Evolutionary conservation across 768 basidiomycete species (phyloP), one percentile per base, ranked within the genome.

Genomic region (Paxillus ammoniavirescens): DNA sequence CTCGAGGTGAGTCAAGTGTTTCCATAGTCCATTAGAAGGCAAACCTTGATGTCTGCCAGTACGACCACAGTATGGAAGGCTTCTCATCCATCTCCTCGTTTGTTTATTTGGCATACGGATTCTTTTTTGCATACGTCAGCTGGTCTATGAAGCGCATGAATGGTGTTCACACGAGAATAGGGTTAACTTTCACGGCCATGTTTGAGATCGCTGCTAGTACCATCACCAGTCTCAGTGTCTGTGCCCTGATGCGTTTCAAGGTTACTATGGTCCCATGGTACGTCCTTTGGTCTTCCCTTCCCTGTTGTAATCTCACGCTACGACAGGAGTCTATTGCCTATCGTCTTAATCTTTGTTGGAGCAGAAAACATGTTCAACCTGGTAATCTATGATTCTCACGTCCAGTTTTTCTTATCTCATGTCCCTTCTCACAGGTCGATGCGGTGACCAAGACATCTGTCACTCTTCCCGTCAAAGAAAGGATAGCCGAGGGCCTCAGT

Each of bases 301-400:
- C 45, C 14, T 28, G 17, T 8, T 36, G 8, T 54, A 2, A 47
- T 44, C 57, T 68, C 26, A 60, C 44, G 17, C 6, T 50, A 40
- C 21, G 47, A 9, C 53, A 92, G 91, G 91, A 87, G 90, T 65
- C 72, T 96, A 40, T 76, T 99, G 48, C 95, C 95, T 1, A 89
- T 98, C 53, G 89, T 97, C 36, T 93, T 99, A 47, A 83, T 94
- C 7, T 95, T 98, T 59, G 89, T 96, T 13, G 96, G 96, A 3
- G 90, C 93, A 2, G 96, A 98, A 73, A 98, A 98, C 63, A 98
- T 98, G 95, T 91, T 93, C 67, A 89, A 87, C 62, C 76, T 99
- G 67, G 93, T 93, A 68, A 57, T 85, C 70, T 35, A 30, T 48
- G n/a, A 26, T 14, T 21, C 42, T 45, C 4, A 38, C 17, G 35